Base-by-base conservation (phyloP, 306 rosid genomes). In the Bauhinia variegata region DNA sequence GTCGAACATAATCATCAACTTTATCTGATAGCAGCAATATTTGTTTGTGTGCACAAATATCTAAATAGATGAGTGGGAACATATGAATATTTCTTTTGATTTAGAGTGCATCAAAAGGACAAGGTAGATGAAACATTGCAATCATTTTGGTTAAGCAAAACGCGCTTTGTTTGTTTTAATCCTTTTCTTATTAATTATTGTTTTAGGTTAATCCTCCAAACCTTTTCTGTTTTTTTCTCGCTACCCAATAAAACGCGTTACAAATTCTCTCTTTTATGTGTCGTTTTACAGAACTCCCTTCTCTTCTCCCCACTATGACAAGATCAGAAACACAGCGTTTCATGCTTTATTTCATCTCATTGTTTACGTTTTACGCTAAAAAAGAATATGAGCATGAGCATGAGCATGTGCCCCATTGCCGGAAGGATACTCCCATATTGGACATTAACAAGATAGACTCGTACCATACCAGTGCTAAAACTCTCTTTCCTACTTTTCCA, bases 71-170 rank as follows among this genome's bases (percentile, higher is more conserved):
- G 50, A 54, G 52, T 31, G 54, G 54, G 68, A 75, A 61, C 47
- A 54, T 18, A 44, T 8, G 68, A 75, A 61, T 39, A 54, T 18
- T 54, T 8, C 0, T 44, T 61, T 53, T 59, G 70, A 70, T 75
- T 65, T 34, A 55, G 43, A 31, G 44, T 55, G 11, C 41, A 17
- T 14, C 34, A 42, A n/a, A 63, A 56, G 61, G 71, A 68, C 55
- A 63, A 18, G 68, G 71, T 68, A 53, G 85, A 77, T 73, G 54
- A 18, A 77, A 69, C 85, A 73, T 63, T 57, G 44, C 68, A 71
- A 77, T 77, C 79, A 81, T 36, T 73, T 59, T 74, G 65, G 77
- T 77, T 81, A 68, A 76, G 57, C 58, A 63, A 81, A 81, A 77
- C 77, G 65, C 80, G 79, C 68, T 73, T 72, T 54, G 50, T n/a